phyloP scores from a whole-genome alignment of 164 flowering plant genomes.

The Kalanchoe fedtschenkoi region DNA sequence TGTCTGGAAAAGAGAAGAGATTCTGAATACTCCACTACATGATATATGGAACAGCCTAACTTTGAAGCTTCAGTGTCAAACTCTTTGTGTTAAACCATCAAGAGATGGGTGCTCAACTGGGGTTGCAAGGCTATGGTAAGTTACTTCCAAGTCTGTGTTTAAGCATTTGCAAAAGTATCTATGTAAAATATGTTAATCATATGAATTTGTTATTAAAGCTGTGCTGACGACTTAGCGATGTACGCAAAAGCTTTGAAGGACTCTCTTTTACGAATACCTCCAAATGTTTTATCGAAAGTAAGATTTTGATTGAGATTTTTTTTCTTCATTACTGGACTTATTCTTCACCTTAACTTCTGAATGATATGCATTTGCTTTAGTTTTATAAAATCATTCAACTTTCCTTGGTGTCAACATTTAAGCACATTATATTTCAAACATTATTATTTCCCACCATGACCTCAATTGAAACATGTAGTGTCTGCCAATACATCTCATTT shows the following conservation, averaged over 20 bases:
- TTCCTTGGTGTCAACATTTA: neutral
- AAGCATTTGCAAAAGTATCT: neutral
- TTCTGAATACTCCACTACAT: conserved; percentile 25
- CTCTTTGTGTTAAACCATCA: conserved; percentile 79
- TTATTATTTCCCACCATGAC: neutral
- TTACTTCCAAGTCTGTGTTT: neutral
- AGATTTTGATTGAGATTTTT: neutral
- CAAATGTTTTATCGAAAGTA: conserved; percentile 82
- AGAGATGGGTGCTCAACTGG: conserved; percentile 97
- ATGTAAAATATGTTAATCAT: neutral
- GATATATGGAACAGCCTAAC: conserved; percentile 58
- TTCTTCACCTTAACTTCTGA: neutral
- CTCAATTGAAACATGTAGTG: neutral
- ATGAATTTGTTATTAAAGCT: conserved; percentile 23
- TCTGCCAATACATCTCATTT: neutral
- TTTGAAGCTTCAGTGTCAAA: conserved; percentile 48
- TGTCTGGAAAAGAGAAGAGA: conserved; percentile 44
- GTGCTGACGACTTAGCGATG: conserved; percentile 48
- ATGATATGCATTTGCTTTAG: neutral
- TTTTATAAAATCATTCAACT: neutral
- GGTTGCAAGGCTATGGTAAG: conserved; percentile 80
- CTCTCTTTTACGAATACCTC: conserved; percentile 48
- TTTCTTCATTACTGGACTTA: neutral
- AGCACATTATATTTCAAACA: neutral
- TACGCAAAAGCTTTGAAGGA: conserved; percentile 51